Conservation (phyloP, 163 green algal species). For the Smithsoniella earleae region DNA sequence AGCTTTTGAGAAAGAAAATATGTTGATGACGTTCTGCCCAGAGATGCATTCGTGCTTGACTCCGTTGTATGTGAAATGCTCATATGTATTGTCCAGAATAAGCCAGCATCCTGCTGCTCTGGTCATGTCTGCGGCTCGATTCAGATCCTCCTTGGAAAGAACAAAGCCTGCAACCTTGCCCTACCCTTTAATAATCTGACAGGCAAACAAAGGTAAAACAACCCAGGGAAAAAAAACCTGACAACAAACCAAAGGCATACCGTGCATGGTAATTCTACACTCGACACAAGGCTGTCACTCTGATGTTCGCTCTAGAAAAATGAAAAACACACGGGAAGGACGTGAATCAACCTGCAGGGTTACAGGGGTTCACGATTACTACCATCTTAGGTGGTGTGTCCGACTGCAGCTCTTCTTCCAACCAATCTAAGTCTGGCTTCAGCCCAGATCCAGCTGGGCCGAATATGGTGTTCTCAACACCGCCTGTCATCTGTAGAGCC, state of each 20-base stretch:
- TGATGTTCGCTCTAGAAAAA: too few relatives aligned
- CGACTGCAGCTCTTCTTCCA: slow-evolving; percentile 48
- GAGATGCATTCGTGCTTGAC: slow-evolving; percentile 55
- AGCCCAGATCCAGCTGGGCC: slow-evolving; percentile 46
- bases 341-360: slow-evolving; percentile 81
- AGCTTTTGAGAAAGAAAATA: slow-evolving; percentile 88
- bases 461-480: slow-evolving; percentile 32
- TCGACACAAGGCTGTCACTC: too few relatives aligned
- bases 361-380: slow-evolving; percentile 82
- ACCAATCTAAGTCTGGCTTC: slow-evolving; percentile 73
- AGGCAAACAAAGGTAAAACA: too few relatives aligned
- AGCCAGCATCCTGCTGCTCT: slow-evolving; percentile 24
- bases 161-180: slow-evolving; percentile 66
- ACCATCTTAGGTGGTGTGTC: slow-evolving; percentile 54
- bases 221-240: too few relatives aligned
- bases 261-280: too few relatives aligned
- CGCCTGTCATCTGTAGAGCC: slow-evolving; percentile 66
- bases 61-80: slow-evolving; percentile 67
- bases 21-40: slow-evolving; percentile 69
- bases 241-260: too few relatives aligned
- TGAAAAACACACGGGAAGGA: too few relatives aligned
- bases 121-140: slow-evolving; percentile 39
- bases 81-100: slow-evolving; percentile 43
- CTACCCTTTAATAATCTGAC: too few relatives aligned
- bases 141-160: slow-evolving; percentile 52